Evolutionary conservation across 768 basidiomycete species (phyloP).

Genomic region (Auriscalpium orientale): DNA sequence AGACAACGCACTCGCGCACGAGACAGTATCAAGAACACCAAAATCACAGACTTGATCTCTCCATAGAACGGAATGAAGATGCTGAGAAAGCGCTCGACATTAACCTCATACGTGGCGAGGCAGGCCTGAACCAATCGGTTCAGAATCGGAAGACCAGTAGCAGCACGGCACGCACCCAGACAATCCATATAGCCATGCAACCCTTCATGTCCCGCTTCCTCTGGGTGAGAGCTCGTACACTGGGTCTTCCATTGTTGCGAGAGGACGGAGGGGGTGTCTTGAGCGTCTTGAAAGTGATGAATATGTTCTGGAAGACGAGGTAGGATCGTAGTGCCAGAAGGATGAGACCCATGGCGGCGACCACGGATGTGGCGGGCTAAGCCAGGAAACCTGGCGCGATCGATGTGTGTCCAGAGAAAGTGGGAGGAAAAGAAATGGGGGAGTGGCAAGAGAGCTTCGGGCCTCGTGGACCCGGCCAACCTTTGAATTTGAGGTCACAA

Average conservation of each 20-base stretch:
- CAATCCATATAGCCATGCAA: constrained; percentile 74
- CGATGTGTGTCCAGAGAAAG: neutral
- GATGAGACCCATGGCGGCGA: constrained; percentile 54
- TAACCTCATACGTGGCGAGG: constrained; percentile 59
- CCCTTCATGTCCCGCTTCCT: constrained; percentile 85
- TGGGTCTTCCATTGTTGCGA: constrained; percentile 53
- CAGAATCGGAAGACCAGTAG: constrained; percentile 2
- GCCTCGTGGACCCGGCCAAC: neutral
- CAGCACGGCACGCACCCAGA: constrained; percentile 53
- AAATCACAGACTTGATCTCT: constrained; percentile 66
- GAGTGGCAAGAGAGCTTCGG: neutral
- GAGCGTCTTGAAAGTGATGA: constrained; percentile 79
- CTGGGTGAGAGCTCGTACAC: constrained; percentile 58
- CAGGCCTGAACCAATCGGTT: constrained; percentile 45
- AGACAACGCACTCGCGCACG: constrained; percentile 51
- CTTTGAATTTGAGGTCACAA: neutral
- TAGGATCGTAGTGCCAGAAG: constrained; percentile 57
- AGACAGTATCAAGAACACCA: constrained; percentile 70
- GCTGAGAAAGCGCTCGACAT: constrained; percentile 54
- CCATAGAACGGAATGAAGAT: constrained; percentile 79
- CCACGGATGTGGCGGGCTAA: constrained; percentile 1
- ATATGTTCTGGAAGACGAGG: constrained; percentile 73
- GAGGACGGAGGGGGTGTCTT: constrained; percentile 52
- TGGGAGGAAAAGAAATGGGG: neutral
- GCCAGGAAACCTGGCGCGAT: constrained; percentile 1